These are phyloP conservation scores for Daedaleopsis sinensis DNA, from an alignment of 768 basidiomycete species.

Conservation along the genomic window DNA sequence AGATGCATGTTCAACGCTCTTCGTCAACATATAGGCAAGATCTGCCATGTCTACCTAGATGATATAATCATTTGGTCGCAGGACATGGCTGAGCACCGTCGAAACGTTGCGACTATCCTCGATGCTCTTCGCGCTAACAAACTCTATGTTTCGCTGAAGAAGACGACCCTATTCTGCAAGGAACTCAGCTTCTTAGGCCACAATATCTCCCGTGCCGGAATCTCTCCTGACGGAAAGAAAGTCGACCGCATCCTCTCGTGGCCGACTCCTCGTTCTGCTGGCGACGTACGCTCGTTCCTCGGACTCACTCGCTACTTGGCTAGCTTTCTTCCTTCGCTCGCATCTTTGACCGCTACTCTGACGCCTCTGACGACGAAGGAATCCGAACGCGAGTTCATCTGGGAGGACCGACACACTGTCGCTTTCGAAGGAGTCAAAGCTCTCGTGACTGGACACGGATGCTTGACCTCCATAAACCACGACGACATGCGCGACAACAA, in stretches of 20 bases:
- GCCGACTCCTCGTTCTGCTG: constrained; percentile 32
- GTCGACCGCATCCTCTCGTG: constrained; percentile 33
- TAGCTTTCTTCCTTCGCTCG: too few species aligned
- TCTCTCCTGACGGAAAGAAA: constrained; percentile 34
- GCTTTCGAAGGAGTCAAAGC: constrained; percentile 41
- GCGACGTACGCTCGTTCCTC: too few species aligned
- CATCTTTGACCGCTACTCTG: too few species aligned
- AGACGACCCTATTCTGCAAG: constrained; percentile 29
- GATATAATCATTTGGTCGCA: constrained; percentile 50
- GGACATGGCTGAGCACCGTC: too few species aligned
- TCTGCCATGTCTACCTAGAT: constrained; percentile 48
- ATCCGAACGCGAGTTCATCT: constrained; percentile 24
- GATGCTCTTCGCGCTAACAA: constrained; percentile 13
- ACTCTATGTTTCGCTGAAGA: constrained; percentile 34
- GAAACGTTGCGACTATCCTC: constrained; percentile 25
- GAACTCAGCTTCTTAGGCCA: constrained; percentile 39
- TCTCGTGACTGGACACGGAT: constrained; percentile 25
- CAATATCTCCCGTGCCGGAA: constrained; percentile 32
- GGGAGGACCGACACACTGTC: constrained; percentile 31
- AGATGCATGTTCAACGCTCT: too few species aligned
- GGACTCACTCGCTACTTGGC: too few species aligned
- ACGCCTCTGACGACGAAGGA: constrained; percentile 34
- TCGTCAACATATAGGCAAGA: too few species aligned
- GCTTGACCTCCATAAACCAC: constrained; percentile 38
- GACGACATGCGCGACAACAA: too few species aligned